phyloP scores from a whole-genome alignment of 768 basidiomycete genomes.

The Hygrocybe punicea region DNA sequence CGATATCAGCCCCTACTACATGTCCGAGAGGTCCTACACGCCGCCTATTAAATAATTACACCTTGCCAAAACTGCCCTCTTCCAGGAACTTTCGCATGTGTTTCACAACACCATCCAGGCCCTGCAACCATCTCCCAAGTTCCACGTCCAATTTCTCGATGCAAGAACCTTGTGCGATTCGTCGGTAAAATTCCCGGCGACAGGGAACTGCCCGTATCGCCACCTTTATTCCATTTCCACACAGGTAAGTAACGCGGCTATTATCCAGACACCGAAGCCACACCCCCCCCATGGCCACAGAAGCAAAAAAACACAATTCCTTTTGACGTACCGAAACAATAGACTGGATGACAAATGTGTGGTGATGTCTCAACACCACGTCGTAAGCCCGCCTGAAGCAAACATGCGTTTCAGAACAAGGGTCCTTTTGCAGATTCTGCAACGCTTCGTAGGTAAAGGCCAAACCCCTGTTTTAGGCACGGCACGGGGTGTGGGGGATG shows the following conservation, averaged over 20 bases:
- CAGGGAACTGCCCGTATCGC: slow-evolving; percentile 60
- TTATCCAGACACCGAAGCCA: neutral
- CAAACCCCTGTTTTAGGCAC: slow-evolving; percentile 55
- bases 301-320: slow-evolving; percentile 3
- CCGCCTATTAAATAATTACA: too few species aligned
- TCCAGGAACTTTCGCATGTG: slow-evolving; percentile 53
- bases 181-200: slow-evolving; percentile 58
- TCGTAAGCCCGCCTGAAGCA: slow-evolving; percentile 76
- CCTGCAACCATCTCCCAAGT: slow-evolving; percentile 58
- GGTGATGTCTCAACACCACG: slow-evolving; percentile 60
- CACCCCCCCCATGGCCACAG: neutral
- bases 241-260: neutral
- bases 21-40: too few species aligned
- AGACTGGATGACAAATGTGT: slow-evolving; percentile 63
- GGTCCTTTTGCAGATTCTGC: slow-evolving; percentile 59
- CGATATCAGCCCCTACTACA: too few species aligned
- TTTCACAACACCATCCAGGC: slow-evolving; percentile 50
- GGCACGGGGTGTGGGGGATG: too few species aligned
- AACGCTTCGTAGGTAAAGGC: slow-evolving; percentile 66
- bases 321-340: slow-evolving; percentile 52
- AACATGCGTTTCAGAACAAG: slow-evolving; percentile 50
- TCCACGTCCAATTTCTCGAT: slow-evolving; percentile 52
- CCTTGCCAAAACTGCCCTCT: slow-evolving; percentile 49
- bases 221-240: slow-evolving; percentile 34
- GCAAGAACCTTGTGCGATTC: slow-evolving; percentile 58